Evolutionary conservation across 495 filamentous ascomycete species (phyloP), one percentile per base, ranked within the genome.

Genomic region (Penicillium taxi): DNA sequence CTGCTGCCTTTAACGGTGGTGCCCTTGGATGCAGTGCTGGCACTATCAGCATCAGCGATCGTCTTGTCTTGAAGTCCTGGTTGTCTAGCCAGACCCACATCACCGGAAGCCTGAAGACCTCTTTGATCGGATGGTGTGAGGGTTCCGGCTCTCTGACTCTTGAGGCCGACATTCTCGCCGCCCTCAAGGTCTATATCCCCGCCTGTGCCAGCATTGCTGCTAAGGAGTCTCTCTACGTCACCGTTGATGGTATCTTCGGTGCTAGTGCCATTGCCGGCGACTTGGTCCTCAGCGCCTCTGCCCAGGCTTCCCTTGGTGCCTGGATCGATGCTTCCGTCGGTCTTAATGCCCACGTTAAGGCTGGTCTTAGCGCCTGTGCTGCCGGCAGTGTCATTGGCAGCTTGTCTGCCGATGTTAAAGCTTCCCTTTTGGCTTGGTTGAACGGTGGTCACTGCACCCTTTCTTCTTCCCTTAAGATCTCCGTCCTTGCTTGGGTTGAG

Each of bases 201-300:
- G 47, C 47, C 22, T 56, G 47, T 35, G 59, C 61, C 27, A 45
- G 53, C 17, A 49, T 63, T 25, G 61, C 63, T 26, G 61, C 63
- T 32, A 50, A 64, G 52, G 60, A 55, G 20, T 51, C 58, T 8
- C 51, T 67, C 26, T 58, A 53, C 29, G 62, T 67, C 19, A 64
- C 55, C 23, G 14, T 67, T 15, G 62, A 67, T 9, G 65, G 65
- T 58, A 64, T 69, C 39, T 60, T 66, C 38, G 35, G 41, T 9
- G 35, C 55, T 20, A 20, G 49, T 30, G 50, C 53, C 9, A 45
- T 61, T 9, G 52, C 46, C 29, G 40, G 46, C 11, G 52, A 48
- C 32, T 57, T 64, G 6, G 52, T 64, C 34, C 56, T 69, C 28
- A 58, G 44, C 35, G 43, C 44, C 24, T 52, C 47, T 14, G 45